A percentile compares a stretch with the other conserved stretches of the same genome.
phyloP scores from a whole-genome alignment of 75 land plant species.

The Pinus taeda region DNA sequence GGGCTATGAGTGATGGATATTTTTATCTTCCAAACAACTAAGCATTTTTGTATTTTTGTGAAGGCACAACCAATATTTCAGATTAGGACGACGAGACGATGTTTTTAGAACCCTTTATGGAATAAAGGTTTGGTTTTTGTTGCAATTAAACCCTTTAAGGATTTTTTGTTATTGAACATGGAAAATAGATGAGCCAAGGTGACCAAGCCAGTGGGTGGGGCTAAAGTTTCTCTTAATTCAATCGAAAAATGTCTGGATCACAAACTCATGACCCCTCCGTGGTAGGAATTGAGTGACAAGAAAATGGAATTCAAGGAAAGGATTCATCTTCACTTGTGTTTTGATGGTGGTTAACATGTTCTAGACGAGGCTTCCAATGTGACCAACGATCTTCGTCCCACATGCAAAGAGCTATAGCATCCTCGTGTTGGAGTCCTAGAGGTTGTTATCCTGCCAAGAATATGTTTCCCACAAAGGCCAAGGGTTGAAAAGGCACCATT shows the following conservation, averaged over 20 bases:
- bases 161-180: conserved; percentile 14
- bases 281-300: conserved; percentile 38
- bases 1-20: too few species aligned
- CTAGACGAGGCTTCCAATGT: neutral
- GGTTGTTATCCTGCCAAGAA: too few species aligned
- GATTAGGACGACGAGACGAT: conserved; percentile 35
- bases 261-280: conserved; percentile 28
- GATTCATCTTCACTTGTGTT: conserved; percentile 14
- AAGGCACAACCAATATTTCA: conserved; percentile 33
- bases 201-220: conserved; percentile 40
- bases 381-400: too few species aligned
- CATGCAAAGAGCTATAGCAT: too few species aligned
- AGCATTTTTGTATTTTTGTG: too few species aligned
- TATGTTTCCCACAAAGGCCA: too few species aligned
- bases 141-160: conserved; percentile 94
- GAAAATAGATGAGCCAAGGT: conserved; percentile 18
- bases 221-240: conserved; percentile 21
- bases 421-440: too few species aligned
- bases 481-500: too few species aligned
- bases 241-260: conserved; percentile 43
- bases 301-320: too few species aligned
- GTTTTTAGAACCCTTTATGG: conserved; percentile 19
- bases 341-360: conserved; percentile 73
- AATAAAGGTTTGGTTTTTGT: conserved; percentile 11
- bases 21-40: too few species aligned